Evolutionary conservation across 371 early-diverging fungal species (phyloP).

Genomic region (Rhizopus stolonifer): DNA sequence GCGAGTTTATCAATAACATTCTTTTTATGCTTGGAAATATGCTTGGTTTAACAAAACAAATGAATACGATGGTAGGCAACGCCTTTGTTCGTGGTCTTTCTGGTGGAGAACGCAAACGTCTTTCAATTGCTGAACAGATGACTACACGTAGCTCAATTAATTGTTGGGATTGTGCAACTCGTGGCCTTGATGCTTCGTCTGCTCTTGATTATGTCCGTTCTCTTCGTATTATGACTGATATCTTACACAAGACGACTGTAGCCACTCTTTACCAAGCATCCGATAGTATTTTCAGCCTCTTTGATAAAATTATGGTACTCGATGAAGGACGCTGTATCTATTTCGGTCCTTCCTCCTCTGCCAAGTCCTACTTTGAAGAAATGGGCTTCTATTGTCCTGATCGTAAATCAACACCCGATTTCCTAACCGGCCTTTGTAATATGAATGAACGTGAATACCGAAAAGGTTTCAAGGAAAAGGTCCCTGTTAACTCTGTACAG

Average conservation of each 20-base stretch:
- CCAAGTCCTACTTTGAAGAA: slow-evolving; percentile 52
- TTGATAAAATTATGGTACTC: slow-evolving; percentile 66
- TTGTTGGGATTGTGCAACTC: slow-evolving; percentile 77
- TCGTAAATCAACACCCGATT: slow-evolving; percentile 80
- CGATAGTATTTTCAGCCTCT: slow-evolving; percentile 63
- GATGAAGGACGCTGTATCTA: slow-evolving; percentile 65
- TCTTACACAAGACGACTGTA: slow-evolving; percentile 57
- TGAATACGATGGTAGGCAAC: slow-evolving; percentile 72
- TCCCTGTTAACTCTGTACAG: slow-evolving; percentile 51
- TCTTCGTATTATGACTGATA: slow-evolving; percentile 57
- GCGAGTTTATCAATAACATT: slow-evolving; percentile 34
- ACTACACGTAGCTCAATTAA: slow-evolving; percentile 63
- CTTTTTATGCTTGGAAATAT: slow-evolving; percentile 48
- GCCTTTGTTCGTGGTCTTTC: slow-evolving; percentile 67
- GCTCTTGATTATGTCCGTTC: slow-evolving; percentile 68
- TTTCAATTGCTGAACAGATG: slow-evolving; percentile 75
- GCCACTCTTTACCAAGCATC: slow-evolving; percentile 65
- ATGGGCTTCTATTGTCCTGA: slow-evolving; percentile 69
- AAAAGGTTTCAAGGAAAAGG: slow-evolving; percentile 52
- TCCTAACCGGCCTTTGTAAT: slow-evolving; percentile 72
- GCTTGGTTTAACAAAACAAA: slow-evolving; percentile 59
- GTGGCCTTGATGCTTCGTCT: slow-evolving; percentile 83
- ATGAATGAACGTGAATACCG: slow-evolving; percentile 60
- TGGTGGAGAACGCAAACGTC: slow-evolving; percentile 78
- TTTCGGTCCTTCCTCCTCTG: slow-evolving; percentile 57